Percentiles rank a stretch among this genome's conserved stretches.
These are phyloP conservation scores for Lentinula novae-zelandiae DNA, from an alignment of 1,284 basidiomycete genomes.

Conservation along the genomic window DNA sequence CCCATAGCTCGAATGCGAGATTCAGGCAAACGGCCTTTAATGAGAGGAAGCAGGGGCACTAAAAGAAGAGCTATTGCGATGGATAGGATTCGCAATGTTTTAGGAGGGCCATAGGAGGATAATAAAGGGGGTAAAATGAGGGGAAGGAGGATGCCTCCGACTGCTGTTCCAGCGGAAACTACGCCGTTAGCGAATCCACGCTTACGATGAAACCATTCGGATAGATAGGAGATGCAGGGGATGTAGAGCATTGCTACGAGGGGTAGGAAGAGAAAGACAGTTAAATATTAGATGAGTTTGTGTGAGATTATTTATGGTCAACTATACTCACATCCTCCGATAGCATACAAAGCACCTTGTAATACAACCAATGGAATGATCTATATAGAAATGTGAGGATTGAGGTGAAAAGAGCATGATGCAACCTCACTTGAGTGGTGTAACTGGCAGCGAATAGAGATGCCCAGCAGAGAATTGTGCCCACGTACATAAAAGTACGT, in stretches of 20 bases:
- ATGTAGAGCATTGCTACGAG: constrained; percentile 32
- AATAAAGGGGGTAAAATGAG: constrained; percentile 27
- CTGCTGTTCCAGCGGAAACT: constrained; percentile 36
- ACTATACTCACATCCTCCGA: constrained; percentile 31
- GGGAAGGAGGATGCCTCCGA: constrained; percentile 34
- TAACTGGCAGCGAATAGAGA: constrained; percentile 34
- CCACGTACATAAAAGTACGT: constrained; percentile 27
- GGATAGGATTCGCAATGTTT: constrained; percentile 27
- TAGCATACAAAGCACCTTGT: constrained; percentile 35
- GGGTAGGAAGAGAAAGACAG: constrained; percentile 16
- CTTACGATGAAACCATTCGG: constrained; percentile 39
- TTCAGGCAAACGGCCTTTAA: constrained; percentile 31
- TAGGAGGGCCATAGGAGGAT: constrained; percentile 21
- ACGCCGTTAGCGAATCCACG: constrained; percentile 39
- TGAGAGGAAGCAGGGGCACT: constrained; percentile 25
- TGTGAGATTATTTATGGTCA: neutral
- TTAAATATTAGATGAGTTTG: constrained; percentile 23
- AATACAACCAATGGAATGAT: constrained; percentile 29
- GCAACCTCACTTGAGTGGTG: constrained; percentile 24
- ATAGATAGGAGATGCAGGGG: constrained; percentile 32
- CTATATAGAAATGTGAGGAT: constrained; percentile 18
- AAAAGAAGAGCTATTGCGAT: constrained; percentile 22
- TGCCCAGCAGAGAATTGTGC: constrained; percentile 24
- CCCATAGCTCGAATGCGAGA: constrained; percentile 19
- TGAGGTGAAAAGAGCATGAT: neutral